These are phyloP conservation scores for Phytophthora megakarya DNA, from an alignment of 352 stramenopile species.

Conservation along the genomic window DNA sequence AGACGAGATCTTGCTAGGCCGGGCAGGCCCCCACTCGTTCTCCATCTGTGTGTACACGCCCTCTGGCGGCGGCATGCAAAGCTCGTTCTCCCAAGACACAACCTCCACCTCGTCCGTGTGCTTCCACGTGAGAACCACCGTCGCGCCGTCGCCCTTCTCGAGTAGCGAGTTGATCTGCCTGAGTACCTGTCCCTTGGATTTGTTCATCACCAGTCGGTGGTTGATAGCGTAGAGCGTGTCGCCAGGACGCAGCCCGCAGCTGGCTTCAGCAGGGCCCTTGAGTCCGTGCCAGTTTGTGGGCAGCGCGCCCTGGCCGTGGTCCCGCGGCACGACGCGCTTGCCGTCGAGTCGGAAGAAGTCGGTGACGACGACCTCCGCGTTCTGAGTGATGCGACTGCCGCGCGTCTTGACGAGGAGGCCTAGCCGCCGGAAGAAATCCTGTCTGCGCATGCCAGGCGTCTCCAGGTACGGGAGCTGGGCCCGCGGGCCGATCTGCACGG, in stretches of 20 bases:
- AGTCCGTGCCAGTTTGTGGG: constrained; percentile 71
- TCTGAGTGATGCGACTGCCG: constrained; percentile 85
- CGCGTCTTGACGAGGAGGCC: constrained; percentile 83
- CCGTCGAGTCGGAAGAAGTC: constrained; percentile 83
- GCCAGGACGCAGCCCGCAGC: constrained; percentile 69
- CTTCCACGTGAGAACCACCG: constrained; percentile 82
- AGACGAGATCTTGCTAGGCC: constrained; percentile 84
- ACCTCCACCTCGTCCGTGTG: constrained; percentile 79
- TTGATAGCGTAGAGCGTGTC: constrained; percentile 89
- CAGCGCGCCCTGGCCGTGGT: constrained; percentile 66
- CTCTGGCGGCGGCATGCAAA: constrained; percentile 77
- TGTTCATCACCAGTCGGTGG: constrained; percentile 87
- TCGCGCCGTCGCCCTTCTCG: constrained; percentile 71
- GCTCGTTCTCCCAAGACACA: constrained; percentile 78
- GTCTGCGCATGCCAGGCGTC: constrained; percentile 51
- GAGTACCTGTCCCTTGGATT: constrained; percentile 83
- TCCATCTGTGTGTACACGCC: constrained; percentile 82
- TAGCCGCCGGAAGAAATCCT: constrained; percentile 82
- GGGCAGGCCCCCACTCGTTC: constrained; percentile 84
- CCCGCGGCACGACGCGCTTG: constrained; percentile 75
- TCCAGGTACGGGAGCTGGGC: constrained; percentile 75
- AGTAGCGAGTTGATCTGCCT: constrained; percentile 78
- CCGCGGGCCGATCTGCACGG: constrained; percentile 73
- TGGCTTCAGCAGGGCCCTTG: constrained; percentile 78
- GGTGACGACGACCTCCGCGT: constrained; percentile 78